phyloP scores from a whole-genome alignment of 2,329 filamentous ascomycete species.

The Diaporthe velutina region DNA sequence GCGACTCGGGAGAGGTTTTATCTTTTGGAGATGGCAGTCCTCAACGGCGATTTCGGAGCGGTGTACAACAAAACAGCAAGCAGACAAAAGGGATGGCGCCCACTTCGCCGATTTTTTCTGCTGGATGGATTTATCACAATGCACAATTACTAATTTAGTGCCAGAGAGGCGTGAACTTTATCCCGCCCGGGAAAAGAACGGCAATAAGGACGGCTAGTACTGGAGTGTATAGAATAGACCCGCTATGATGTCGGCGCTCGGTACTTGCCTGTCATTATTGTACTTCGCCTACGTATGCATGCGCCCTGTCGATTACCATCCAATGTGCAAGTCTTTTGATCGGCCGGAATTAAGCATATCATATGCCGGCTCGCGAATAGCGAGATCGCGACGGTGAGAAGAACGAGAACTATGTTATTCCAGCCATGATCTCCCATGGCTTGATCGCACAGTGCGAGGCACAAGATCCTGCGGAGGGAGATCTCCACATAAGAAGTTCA shows the following conservation, averaged over 20 bases:
- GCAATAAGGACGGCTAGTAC: neutral
- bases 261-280: neutral
- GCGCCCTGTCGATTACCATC: neutral
- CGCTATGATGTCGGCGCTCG: conserved; percentile 14
- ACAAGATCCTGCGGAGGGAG: too few species aligned
- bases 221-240: neutral
- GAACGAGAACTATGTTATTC: neutral
- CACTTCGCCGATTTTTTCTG: neutral
- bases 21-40: neutral
- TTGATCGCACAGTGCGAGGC: neutral
- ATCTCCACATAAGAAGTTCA: neutral
- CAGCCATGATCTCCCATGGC: neutral
- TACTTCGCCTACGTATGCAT: neutral
- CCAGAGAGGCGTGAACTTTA: neutral
- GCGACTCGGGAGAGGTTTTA: neutral
- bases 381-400: neutral
- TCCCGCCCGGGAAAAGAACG: conserved; percentile 21
- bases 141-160: conserved; percentile 19
- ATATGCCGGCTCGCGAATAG: neutral
- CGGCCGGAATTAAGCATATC: neutral
- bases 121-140: neutral
- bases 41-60: neutral
- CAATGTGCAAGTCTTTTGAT: neutral
- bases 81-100: neutral
- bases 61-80: neutral